These are phyloP conservation scores for Podosphaera fusca DNA, from an alignment of 2,329 filamentous ascomycete species.

Conservation along the genomic window DNA sequence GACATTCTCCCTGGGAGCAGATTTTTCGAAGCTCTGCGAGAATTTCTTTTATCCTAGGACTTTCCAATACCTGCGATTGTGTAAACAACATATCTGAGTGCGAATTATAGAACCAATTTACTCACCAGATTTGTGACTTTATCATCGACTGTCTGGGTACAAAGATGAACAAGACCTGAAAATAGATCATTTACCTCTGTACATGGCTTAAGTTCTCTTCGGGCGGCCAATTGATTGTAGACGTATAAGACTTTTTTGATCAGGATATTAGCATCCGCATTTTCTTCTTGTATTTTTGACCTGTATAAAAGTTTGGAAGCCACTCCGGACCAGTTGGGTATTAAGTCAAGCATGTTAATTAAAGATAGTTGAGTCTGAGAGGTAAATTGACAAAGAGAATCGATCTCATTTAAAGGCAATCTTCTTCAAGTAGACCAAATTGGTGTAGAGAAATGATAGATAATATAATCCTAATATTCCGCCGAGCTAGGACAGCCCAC, in stretches of 20 bases:
- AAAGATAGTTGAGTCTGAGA: neutral
- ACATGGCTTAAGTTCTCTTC: conserved; percentile 14
- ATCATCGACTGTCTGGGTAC: conserved; percentile 9
- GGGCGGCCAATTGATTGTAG: neutral
- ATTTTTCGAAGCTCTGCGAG: conserved; percentile 19
- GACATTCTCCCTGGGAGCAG: conserved; percentile 22
- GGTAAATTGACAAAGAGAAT: neutral
- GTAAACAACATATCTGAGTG: neutral
- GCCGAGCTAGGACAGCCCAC: neutral
- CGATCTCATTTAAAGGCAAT: neutral
- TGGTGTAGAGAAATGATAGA: neutral
- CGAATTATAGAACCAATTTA: too few species aligned
- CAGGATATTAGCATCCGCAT: neutral
- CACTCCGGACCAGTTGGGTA: neutral
- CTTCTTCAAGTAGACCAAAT: neutral
- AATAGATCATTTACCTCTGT: conserved; percentile 17
- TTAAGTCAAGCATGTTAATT: neutral
- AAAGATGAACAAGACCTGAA: conserved; percentile 18
- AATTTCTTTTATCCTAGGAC: conserved; percentile 15
- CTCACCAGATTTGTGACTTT: conserved; percentile 2
- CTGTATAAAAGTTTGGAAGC: neutral
- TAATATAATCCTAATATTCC: neutral
- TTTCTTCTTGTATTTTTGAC: neutral
- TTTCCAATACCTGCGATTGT: conserved; percentile 9
- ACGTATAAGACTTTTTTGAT: neutral